A percentile compares a stretch with the other conserved stretches of the same genome.
phyloP scores from a whole-genome alignment of 768 basidiomycete genomes.

The Multifurca ochricompacta region DNA sequence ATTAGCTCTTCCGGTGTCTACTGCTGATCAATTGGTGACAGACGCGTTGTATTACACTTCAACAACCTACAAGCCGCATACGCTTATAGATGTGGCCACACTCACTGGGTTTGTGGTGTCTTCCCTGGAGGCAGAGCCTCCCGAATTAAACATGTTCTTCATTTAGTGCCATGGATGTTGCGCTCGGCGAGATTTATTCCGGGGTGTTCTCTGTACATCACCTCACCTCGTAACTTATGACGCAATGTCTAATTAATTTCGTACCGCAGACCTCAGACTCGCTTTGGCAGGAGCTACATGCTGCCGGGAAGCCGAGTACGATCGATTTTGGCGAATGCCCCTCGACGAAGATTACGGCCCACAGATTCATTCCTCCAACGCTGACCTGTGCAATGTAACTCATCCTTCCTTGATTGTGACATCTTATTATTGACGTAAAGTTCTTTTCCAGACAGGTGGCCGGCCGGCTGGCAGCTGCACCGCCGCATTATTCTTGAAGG shows the following conservation, averaged over 20 bases:
- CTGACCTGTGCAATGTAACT: slow-evolving; percentile 73
- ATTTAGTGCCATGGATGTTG: slow-evolving; percentile 59
- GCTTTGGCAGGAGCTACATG: slow-evolving; percentile 63
- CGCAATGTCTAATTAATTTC: background rate
- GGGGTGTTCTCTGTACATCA: slow-evolving; percentile 70
- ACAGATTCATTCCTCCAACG: slow-evolving; percentile 71
- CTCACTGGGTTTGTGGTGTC: slow-evolving; percentile 55
- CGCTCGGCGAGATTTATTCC: slow-evolving; percentile 68
- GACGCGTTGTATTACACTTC: slow-evolving; percentile 83
- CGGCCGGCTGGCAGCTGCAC: slow-evolving; percentile 64
- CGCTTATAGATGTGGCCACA: slow-evolving; percentile 81
- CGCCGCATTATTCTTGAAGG: slow-evolving; percentile 81
- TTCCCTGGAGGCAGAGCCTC: background rate
- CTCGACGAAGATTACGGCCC: slow-evolving; percentile 73
- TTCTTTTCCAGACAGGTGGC: slow-evolving; percentile 53
- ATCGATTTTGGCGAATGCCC: slow-evolving; percentile 88
- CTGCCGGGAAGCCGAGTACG: slow-evolving; percentile 69
- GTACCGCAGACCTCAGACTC: slow-evolving; percentile 53
- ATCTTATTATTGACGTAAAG: background rate
- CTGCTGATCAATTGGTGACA: slow-evolving; percentile 21
- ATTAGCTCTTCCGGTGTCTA: background rate
- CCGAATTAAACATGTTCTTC: background rate
- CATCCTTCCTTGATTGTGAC: background rate
- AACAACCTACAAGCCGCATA: slow-evolving; percentile 70
- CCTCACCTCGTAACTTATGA: background rate